A percentile compares a stretch with the other conserved stretches of the same genome.
Conservation (phyloP, 2,329 filamentous ascomycete genomes). For the Gaeumannomyces tritici region DNA sequence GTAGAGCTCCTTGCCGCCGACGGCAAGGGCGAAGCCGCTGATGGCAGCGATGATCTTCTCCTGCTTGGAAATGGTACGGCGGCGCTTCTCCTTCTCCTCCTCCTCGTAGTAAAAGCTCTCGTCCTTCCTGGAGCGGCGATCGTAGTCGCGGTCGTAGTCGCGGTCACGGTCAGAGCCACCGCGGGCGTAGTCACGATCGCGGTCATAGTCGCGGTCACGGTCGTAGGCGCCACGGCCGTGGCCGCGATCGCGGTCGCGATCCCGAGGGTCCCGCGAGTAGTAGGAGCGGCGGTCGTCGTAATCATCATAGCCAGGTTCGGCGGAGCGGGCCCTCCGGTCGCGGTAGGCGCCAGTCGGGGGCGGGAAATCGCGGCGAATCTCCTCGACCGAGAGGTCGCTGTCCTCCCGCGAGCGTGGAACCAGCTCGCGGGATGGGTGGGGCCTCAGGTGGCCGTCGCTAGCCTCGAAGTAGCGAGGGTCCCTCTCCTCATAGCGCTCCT, state of each 20-base stretch:
- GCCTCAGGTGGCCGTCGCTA: constrained; percentile 37
- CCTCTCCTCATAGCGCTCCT: constrained; percentile 40
- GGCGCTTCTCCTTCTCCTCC: constrained; percentile 45
- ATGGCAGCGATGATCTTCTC: constrained; percentile 60
- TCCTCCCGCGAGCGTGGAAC: constrained; percentile 57
- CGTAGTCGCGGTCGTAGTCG: constrained; percentile 36
- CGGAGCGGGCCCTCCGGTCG: constrained; percentile 55
- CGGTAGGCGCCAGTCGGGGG: constrained; percentile 45
- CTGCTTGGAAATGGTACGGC: constrained; percentile 48
- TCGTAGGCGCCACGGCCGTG: constrained; percentile 33
- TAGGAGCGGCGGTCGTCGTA: constrained; percentile 36
- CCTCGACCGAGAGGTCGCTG: constrained; percentile 68
- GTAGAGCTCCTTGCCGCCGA: constrained; percentile 56
- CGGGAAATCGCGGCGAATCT: constrained; percentile 76
- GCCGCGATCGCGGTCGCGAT: constrained; percentile 30
- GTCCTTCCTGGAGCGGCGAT: constrained; percentile 40
- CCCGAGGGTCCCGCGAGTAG: constrained; percentile 21
- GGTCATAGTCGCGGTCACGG: constrained; percentile 34
- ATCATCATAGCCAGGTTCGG: constrained; percentile 52
- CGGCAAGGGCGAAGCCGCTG: constrained; percentile 53
- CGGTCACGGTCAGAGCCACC: constrained; percentile 29
- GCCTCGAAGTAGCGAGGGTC: constrained; percentile 44
- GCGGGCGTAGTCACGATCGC: constrained; percentile 33
- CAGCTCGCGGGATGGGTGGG: constrained; percentile 39
- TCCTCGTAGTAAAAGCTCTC: constrained; percentile 43